Percentiles rank a stretch among this genome's conserved stretches.
Evolutionary conservation across 2,329 filamentous ascomycete species (phyloP).

Genomic region (Fusarium hostae): DNA sequence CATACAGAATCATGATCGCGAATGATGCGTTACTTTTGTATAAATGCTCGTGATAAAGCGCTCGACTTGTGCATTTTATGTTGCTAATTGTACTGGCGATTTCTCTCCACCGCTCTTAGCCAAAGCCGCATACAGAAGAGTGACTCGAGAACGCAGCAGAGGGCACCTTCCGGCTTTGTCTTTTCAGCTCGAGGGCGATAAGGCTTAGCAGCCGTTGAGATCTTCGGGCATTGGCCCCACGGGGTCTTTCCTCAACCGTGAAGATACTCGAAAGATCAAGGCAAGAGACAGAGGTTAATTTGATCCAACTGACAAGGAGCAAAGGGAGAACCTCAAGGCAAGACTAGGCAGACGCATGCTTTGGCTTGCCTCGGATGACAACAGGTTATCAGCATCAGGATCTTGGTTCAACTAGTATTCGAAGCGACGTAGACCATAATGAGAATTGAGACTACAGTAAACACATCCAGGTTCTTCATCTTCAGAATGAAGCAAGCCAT

Average conservation of each 20-base stretch:
- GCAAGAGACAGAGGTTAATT: not conserved
- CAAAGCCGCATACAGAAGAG: not conserved
- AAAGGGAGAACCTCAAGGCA: not conserved
- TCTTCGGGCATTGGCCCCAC: not conserved
- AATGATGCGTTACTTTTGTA: not conserved
- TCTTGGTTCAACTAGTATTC: not conserved
- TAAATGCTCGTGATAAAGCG: not conserved
- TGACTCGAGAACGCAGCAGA: not conserved
- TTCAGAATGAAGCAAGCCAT: too few relatives aligned
- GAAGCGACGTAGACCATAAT: not conserved
- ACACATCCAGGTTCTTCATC: not conserved
- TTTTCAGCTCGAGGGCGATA: not conserved
- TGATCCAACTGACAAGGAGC: too few relatives aligned
- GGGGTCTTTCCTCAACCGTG: too few relatives aligned
- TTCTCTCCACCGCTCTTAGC: rapidly evolving
- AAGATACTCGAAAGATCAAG: not conserved
- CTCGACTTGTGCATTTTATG: not conserved
- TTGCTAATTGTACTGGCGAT: rapidly evolving
- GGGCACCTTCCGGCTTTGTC: not conserved
- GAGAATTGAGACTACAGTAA: not conserved
- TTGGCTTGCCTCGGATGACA: not conserved
- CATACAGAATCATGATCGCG: not conserved
- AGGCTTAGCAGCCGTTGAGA: not conserved
- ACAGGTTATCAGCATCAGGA: too few relatives aligned
- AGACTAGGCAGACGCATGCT: not conserved